Evolutionary conservation across 768 basidiomycete genomes (phyloP).

Genomic region (Crucibulum laeve): DNA sequence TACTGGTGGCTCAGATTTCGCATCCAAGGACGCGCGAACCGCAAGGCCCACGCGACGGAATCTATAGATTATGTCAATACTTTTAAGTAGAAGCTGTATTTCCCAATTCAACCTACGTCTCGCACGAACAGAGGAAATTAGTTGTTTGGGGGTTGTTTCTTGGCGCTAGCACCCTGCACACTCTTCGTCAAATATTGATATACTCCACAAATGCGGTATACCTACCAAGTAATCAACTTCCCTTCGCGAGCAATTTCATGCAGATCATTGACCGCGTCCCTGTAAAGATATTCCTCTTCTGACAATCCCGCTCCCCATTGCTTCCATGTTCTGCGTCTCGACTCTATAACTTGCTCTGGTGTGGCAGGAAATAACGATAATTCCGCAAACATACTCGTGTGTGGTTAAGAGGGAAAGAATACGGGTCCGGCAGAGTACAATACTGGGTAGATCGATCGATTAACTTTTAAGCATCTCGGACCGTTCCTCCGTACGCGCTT

Average conservation of each 20-base stretch:
- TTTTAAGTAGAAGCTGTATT: background rate
- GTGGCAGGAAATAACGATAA: constrained; percentile 49
- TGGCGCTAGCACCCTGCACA: constrained; percentile 53
- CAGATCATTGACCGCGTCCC: constrained; percentile 33
- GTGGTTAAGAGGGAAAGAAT: no score
- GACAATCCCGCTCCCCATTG: constrained; percentile 42
- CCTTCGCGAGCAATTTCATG: constrained; percentile 41
- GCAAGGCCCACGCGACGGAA: constrained; percentile 10
- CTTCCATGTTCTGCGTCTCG: constrained; percentile 30
- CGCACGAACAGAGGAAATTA: constrained; percentile 59
- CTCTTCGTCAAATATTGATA: background rate
- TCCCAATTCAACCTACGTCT: constrained; percentile 43
- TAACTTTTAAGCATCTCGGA: no score
- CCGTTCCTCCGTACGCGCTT: no score
- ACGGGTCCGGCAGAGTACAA: no score
- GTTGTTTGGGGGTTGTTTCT: constrained; percentile 43
- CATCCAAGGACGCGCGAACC: background rate
- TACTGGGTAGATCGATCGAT: no score
- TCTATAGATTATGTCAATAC: constrained; percentile 7
- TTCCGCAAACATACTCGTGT: no score
- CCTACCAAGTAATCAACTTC: constrained; percentile 47
- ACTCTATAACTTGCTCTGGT: constrained; percentile 35
- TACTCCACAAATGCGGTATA: background rate
- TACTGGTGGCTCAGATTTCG: no score
- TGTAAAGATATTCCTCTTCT: constrained; percentile 40